Evolutionary conservation across 2,329 filamentous ascomycete genomes (phyloP).

Genomic region (Neofusicoccum parvum): DNA sequence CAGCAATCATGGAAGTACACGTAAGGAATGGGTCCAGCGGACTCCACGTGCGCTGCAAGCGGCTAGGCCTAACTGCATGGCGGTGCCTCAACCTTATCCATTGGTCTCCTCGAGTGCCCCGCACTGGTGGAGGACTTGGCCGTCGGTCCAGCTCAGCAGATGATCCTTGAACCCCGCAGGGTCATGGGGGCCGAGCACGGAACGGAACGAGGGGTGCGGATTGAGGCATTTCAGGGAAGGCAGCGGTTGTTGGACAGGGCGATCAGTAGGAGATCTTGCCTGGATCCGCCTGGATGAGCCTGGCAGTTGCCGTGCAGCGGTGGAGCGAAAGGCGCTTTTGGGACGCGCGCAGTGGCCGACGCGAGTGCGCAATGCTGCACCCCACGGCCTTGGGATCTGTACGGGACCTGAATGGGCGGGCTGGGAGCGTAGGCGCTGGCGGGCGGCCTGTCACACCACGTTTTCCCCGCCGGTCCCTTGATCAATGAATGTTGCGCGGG

Average conservation of each 20-base stretch:
- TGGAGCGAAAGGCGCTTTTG: neutral
- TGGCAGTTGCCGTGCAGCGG: constrained; percentile 3
- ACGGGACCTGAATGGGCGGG: constrained; percentile 7
- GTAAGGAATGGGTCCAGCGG: constrained; percentile 8
- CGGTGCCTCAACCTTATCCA: constrained; percentile 4
- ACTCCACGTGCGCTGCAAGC: constrained; percentile 3
- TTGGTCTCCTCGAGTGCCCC: constrained; percentile 1
- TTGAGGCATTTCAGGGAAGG: constrained; percentile 13
- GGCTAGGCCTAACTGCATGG: neutral
- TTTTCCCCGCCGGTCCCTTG: neutral
- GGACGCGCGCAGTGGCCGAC: neutral
- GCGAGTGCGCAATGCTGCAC: constrained; percentile 18
- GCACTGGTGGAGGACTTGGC: neutral
- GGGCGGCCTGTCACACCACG: constrained; percentile 16
- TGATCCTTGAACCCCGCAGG: neutral
- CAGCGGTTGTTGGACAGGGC: constrained; percentile 2
- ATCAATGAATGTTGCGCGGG: neutral
- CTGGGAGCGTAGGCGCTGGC: neutral
- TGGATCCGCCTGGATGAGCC: constrained; percentile 14
- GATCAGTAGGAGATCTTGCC: constrained; percentile 19
- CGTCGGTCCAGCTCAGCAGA: constrained; percentile 12
- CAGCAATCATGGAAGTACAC: constrained; percentile 21
- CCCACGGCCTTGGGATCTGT: neutral
- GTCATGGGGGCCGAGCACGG: constrained; percentile 8
- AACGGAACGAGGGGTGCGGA: constrained; percentile 5